These are phyloP conservation scores for Pythium aquatile DNA, from an alignment of 352 stramenopile species.

Conservation along the genomic window DNA sequence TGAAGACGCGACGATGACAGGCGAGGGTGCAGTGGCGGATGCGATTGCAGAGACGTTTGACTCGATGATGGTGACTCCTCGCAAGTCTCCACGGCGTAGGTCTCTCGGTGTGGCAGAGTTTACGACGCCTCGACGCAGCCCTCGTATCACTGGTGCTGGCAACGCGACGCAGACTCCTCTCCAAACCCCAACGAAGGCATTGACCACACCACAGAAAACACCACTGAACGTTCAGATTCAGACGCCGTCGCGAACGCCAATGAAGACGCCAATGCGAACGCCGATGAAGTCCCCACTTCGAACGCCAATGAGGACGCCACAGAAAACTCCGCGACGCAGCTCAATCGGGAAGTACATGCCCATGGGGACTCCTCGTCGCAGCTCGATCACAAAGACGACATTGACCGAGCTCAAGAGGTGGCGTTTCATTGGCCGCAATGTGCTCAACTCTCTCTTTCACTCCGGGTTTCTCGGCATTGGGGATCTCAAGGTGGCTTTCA, in stretches of 20 bases:
- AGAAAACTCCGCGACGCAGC: constrained; percentile 17
- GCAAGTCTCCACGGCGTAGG: constrained; percentile 18
- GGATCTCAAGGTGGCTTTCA: constrained; percentile 25
- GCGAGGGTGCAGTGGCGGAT: neutral
- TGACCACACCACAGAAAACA: neutral
- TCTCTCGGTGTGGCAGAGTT: neutral
- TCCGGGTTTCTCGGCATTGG: constrained; percentile 20
- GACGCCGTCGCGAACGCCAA: constrained; percentile 8
- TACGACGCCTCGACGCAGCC: neutral
- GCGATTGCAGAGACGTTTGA: constrained; percentile 1
- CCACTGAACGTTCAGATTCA: neutral
- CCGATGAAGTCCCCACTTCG: constrained; percentile 3
- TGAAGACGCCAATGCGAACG: constrained; percentile 5
- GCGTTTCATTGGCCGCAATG: constrained; percentile 14
- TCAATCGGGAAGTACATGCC: constrained; percentile 11
- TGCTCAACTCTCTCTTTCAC: constrained; percentile 20
- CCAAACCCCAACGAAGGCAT: neutral
- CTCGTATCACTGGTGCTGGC: neutral
- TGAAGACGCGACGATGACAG: neutral
- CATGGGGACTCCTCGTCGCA: constrained; percentile 9
- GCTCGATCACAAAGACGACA: constrained; percentile 8
- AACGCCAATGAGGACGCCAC: constrained; percentile 13
- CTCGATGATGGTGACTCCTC: constrained; percentile 11
- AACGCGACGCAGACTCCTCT: neutral
- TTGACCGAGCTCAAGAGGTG: constrained; percentile 20